Conservation (phyloP, 371 early-diverging fungal species). For the Actinomortierella ambigua region DNA sequence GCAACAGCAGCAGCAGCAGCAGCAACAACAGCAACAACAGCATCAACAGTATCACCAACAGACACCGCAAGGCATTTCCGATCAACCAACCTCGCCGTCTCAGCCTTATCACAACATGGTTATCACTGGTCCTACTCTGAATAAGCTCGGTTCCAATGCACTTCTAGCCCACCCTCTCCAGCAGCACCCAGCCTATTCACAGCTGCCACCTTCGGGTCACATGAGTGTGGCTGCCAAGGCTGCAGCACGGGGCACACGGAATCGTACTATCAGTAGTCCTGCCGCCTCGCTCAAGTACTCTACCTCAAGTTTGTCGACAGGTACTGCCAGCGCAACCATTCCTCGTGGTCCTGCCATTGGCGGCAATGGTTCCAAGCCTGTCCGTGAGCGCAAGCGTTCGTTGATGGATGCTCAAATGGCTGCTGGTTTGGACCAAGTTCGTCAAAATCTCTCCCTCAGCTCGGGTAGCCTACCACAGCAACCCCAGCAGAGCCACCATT, state of each 20-base stretch:
- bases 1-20: slow-evolving; percentile 29
- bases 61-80: slow-evolving; percentile 10
- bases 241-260: slow-evolving; percentile 8
- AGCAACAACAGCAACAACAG: slow-evolving; percentile 23
- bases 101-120: too few species aligned
- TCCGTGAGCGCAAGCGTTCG: slow-evolving; percentile 44
- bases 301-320: slow-evolving; percentile 23
- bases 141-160: too few species aligned
- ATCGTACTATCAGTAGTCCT: slow-evolving; percentile 40
- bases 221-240: too few species aligned
- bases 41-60: slow-evolving; percentile 21
- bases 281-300: slow-evolving; percentile 42
- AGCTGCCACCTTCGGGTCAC: neutral
- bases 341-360: slow-evolving; percentile 30
- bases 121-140: too few species aligned
- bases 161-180: slow-evolving; percentile 1
- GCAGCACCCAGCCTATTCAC: slow-evolving; percentile 8
- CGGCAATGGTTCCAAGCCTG: slow-evolving; percentile 33
- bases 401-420: slow-evolving; percentile 39
- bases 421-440: slow-evolving; percentile 32
- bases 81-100: too few species aligned
- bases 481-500: slow-evolving; percentile 1
- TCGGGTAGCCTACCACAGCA: slow-evolving; percentile 2
- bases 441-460: slow-evolving; percentile 19
- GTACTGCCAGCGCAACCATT: slow-evolving; percentile 17